Evolutionary conservation across 768 basidiomycete genomes (phyloP), one percentile per base, ranked within the genome.

Genomic region (Chlorophyllum brunneum): DNA sequence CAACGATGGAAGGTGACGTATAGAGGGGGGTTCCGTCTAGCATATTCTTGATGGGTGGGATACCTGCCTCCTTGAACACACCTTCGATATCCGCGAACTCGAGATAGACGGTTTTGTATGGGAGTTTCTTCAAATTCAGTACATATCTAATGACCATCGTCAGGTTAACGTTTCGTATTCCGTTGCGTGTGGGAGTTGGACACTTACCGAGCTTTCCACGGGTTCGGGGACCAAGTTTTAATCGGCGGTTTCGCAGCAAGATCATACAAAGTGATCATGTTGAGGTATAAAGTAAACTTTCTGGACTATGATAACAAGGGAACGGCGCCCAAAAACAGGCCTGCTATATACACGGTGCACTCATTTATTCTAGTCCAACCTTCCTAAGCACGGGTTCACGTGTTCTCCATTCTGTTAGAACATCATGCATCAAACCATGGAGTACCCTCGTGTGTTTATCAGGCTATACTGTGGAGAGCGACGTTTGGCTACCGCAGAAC

Each of bases 1-100:
- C 80, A 56, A 73, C 59, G 48, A 84, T 78, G 24, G 73, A 67
- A 0, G 82, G 81, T 0, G 79, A 63, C 9, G 76, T 79, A 62
- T 80, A 78, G 33, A 54, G 54, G 1, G 60, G 66, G 8, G 44
- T 43, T 1, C 71, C 71, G 41, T 74, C 68, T 2, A 60, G 51
- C 23, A 64, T 63, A n/a, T 43, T 61, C 13, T 34, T 38, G 0
- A 71, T 75, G 9, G 76, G 69, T 1, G 59, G 49, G 1, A 73
- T 70, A 1, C 72, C 71, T 18, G 73, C 51, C 48, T 71, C 63
- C 49, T 66, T 66, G 59, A 63, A 62, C 40, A 63, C 57, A 0
- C 45, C 23, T 45, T 63, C 71, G 45, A 84, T 75, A 47, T 82
- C 77, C 2, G 75, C 75, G 54, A 70, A 77, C 52, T 81, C 79